Conservation (phyloP, 345 rosid genomes). For the Balakata baccata region DNA sequence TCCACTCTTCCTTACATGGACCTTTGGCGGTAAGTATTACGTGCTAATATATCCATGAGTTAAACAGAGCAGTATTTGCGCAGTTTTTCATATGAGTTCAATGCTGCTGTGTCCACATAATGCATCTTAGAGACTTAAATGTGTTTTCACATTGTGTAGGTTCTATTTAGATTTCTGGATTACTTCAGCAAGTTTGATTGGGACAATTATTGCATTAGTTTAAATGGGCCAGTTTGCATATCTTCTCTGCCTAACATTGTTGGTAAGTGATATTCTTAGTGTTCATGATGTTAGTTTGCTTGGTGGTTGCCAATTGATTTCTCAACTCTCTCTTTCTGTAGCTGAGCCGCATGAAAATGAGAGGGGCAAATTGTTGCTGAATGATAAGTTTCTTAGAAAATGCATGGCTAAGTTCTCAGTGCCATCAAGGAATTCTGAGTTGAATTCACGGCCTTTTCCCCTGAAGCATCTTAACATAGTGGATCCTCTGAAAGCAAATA, state of each 20-base stretch:
- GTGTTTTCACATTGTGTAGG: slow-evolving; percentile 35
- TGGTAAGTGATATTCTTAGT: slow-evolving; percentile 39
- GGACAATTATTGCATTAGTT: slow-evolving; percentile 56
- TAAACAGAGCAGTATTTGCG: not conserved
- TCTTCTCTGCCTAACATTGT: slow-evolving; percentile 49
- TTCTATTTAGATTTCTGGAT: slow-evolving; percentile 62
- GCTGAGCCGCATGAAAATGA: slow-evolving; percentile 37
- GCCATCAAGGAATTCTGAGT: slow-evolving; percentile 39
- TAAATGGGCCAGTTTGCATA: slow-evolving; percentile 60
- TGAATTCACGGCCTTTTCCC: slow-evolving; percentile 41
- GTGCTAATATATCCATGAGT: slow-evolving; percentile 2
- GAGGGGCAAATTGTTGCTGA: slow-evolving; percentile 46
- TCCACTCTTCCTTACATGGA: slow-evolving; percentile 59
- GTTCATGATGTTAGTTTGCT: slow-evolving; percentile 1
- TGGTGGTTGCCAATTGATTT: not conserved
- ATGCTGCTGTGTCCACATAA: not conserved
- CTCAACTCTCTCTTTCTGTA: slow-evolving; percentile 17
- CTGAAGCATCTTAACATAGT: slow-evolving; percentile 66
- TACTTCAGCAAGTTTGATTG: slow-evolving; percentile 83
- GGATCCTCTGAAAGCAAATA: slow-evolving; percentile 76
- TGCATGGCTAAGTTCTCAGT: slow-evolving; percentile 47
- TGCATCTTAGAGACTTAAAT: not conserved
- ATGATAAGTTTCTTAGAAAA: slow-evolving; percentile 50
- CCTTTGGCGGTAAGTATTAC: slow-evolving; percentile 65
- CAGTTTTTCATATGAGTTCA: not conserved